Evolutionary conservation across 495 filamentous ascomycete genomes (phyloP).

Genomic region (Paragyromitra xinjiangensis): DNA sequence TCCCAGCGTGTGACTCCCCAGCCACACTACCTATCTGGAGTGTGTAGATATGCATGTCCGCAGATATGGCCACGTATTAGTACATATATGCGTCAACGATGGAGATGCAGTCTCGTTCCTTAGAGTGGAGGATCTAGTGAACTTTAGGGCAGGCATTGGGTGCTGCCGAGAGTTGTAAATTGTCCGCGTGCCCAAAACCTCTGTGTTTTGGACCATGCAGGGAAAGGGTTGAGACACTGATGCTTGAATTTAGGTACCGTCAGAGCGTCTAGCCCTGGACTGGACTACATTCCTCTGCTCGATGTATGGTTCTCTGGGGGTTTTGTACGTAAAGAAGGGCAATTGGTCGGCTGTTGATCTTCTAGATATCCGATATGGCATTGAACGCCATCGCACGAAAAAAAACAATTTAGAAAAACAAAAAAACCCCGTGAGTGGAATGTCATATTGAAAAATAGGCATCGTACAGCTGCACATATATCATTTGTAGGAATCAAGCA

Average conservation of each 20-base stretch:
- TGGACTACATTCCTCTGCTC: not conserved
- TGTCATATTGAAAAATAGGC: conserved; percentile 15
- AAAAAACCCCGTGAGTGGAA: conserved; percentile 12
- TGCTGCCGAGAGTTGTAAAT: conserved; percentile 28
- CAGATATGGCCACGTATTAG: conserved; percentile 48
- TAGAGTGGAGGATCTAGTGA: conserved; percentile 5
- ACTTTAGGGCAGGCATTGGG: conserved; percentile 22
- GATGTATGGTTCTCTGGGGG: not conserved
- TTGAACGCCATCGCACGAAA: not conserved
- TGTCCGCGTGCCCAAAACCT: conserved; percentile 24
- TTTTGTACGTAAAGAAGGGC: not conserved
- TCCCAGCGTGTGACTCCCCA: conserved; percentile 24
- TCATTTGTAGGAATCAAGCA: conserved; percentile 8
- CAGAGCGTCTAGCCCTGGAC: not conserved
- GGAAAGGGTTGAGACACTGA: conserved; percentile 27
- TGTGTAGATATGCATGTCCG: conserved; percentile 27
- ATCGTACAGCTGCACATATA: conserved; percentile 5
- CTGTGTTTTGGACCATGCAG: conserved; percentile 43
- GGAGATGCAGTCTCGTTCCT: conserved; percentile 17
- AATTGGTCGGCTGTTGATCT: conserved; percentile 12
- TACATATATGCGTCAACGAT: conserved; percentile 35
- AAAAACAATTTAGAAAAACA: not conserved
- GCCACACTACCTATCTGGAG: conserved; percentile 33
- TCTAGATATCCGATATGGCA: conserved; percentile 11
- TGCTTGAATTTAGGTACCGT: conserved; percentile 17